Percentiles rank a stretch among this genome's conserved stretches.
These are phyloP conservation scores for Vitis hybrid DNA, from an alignment of 177 flowering plant genomes.

Conservation along the genomic window DNA sequence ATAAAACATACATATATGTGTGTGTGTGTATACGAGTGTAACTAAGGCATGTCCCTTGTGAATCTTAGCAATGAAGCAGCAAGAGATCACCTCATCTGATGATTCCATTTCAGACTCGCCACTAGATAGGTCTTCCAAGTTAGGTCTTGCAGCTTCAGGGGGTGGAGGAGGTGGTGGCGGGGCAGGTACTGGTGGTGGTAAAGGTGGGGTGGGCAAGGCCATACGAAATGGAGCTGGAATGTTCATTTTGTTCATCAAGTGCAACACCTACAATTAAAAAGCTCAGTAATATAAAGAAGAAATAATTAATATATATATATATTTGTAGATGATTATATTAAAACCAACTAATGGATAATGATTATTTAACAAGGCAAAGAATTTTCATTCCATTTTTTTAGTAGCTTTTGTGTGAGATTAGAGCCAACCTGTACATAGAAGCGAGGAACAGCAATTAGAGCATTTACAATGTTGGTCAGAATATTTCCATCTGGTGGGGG, in stretches of 20 bases:
- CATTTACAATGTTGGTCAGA: constrained; percentile 91
- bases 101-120: constrained; percentile 91
- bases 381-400: neutral
- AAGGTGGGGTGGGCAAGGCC: constrained; percentile 92
- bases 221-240: constrained; percentile 95
- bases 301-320: neutral
- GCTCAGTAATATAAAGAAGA: neutral
- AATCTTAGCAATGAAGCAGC: neutral
- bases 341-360: neutral
- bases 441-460: constrained; percentile 97
- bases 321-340: neutral
- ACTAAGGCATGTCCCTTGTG: neutral
- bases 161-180: constrained; percentile 54
- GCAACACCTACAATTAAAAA: constrained; percentile 64
- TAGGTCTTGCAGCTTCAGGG: constrained; percentile 35
- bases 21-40: no score
- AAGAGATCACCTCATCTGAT: constrained; percentile 72
- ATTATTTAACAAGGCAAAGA: neutral
- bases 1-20: neutral
- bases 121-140: constrained; percentile 59
- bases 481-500: constrained; percentile 97
- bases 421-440: constrained; percentile 83
- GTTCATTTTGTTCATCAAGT: constrained; percentile 99
- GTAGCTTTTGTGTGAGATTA: neutral
- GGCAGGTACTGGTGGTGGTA: constrained; percentile 61